Evolutionary conservation across 257 asterid genomes (phyloP).

Genomic region (Prunella vulgaris): DNA sequence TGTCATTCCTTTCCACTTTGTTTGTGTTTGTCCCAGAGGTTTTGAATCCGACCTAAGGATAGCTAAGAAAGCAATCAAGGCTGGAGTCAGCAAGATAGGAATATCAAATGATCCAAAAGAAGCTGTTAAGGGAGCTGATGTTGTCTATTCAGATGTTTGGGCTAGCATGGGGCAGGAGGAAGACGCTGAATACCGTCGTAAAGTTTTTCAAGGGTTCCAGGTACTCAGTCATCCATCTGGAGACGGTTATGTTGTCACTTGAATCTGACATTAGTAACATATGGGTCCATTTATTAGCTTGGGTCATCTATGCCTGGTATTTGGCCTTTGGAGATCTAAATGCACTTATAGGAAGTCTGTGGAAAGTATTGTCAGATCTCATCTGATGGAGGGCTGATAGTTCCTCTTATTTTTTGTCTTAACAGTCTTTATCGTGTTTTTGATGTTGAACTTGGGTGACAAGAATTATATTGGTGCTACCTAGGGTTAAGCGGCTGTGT

Average conservation of each 20-base stretch:
- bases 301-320: no score
- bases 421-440: no score
- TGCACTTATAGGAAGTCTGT: neutral
- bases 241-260: neutral
- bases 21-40: conserved; percentile 87
- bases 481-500: no score
- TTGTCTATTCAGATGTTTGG: conserved; percentile 96
- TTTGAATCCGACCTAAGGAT: conserved; percentile 82
- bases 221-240: conserved; percentile 30
- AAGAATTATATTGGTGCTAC: neutral
- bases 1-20: conserved; percentile 81
- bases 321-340: neutral
- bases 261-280: neutral
- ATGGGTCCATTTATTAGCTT: neutral
- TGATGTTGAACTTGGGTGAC: neutral
- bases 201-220: conserved; percentile 90
- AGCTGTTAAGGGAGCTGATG: conserved; percentile 93
- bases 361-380: neutral
- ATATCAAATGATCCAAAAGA: conserved; percentile 76
- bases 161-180: conserved; percentile 99
- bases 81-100: conserved; percentile 86
- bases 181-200: conserved; percentile 88
- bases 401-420: neutral
- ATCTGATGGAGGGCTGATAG: neutral
- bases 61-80: conserved; percentile 51